Conservation (phyloP, 2,329 filamentous ascomycete species). For the Dothistroma septosporum region DNA sequence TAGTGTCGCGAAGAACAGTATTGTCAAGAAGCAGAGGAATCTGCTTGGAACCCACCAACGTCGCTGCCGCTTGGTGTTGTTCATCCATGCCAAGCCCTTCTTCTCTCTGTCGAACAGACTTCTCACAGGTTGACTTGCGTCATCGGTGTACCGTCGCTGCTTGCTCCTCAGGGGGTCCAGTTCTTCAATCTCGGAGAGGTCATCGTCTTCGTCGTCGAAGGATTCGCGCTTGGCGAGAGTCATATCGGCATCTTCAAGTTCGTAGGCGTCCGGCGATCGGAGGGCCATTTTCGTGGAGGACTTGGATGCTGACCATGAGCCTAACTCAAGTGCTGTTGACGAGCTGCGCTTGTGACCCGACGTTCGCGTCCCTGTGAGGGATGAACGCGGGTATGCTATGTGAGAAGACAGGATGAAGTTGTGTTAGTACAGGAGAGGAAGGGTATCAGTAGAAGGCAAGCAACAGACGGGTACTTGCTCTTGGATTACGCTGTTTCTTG, state of each 20-base stretch:
- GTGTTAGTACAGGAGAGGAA: not conserved
- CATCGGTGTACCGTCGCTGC: constrained; percentile 39
- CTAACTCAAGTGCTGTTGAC: constrained; percentile 2
- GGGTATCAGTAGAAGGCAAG: not conserved
- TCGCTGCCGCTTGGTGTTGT: constrained; percentile 18
- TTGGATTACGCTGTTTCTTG: not conserved
- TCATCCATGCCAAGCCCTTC: constrained; percentile 26
- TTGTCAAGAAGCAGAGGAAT: constrained; percentile 42
- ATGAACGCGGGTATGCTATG: not conserved
- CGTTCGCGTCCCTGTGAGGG: not conserved
- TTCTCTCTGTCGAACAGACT: constrained; percentile 33
- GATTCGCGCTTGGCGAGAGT: constrained; percentile 16
- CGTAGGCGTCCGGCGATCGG: constrained; percentile 29
- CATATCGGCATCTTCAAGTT: constrained; percentile 27
- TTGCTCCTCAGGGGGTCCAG: constrained; percentile 45
- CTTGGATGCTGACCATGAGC: not conserved
- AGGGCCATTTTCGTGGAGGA: constrained; percentile 21
- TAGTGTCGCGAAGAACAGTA: constrained; percentile 41
- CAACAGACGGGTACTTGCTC: not conserved
- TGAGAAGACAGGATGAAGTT: not conserved
- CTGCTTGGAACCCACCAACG: constrained; percentile 37
- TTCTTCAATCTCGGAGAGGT: constrained; percentile 39
- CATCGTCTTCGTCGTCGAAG: constrained; percentile 14
- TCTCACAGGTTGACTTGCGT: constrained; percentile 34
- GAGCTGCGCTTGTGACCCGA: not conserved